Conservation (phyloP, 352 stramenopile species). For the Phytophthora citrophthora region DNA sequence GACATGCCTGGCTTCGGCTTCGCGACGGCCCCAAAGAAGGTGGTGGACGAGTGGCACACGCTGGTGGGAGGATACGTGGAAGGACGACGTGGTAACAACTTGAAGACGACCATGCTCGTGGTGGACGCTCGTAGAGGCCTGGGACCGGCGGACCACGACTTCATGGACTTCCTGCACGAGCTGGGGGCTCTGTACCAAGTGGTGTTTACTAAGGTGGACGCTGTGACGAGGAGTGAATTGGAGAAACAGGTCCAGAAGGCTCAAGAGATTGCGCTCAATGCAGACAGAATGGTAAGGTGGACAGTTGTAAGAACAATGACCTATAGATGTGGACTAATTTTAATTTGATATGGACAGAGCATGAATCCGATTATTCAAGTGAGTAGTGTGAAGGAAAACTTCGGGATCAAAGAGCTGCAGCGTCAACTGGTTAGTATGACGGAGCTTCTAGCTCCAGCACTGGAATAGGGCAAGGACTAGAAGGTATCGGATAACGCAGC, state of each 20-base stretch:
- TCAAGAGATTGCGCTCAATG: constrained; percentile 46
- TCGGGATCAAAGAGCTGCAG: constrained; percentile 80
- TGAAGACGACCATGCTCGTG: constrained; percentile 79
- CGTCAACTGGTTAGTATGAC: constrained; percentile 75
- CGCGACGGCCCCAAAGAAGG: constrained; percentile 72
- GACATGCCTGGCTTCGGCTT: constrained; percentile 91
- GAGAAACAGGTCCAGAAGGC: constrained; percentile 61
- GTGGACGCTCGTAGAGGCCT: constrained; percentile 85
- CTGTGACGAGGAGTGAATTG: constrained; percentile 51
- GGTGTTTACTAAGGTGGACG: constrained; percentile 92
- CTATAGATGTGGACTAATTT: not conserved
- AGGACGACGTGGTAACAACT: constrained; percentile 65
- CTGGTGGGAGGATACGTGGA: constrained; percentile 85
- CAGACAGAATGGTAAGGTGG: constrained; percentile 58
- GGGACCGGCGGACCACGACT: constrained; percentile 79
- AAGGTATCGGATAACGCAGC: constrained; percentile 1
- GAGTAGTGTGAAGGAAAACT: constrained; percentile 76
- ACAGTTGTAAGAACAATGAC: constrained; percentile 2
- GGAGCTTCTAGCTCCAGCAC: constrained; percentile 39
- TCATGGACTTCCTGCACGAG: constrained; percentile 88
- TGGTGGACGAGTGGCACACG: constrained; percentile 78
- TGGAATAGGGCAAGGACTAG: not conserved
- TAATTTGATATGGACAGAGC: constrained; percentile 43
- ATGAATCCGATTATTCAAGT: constrained; percentile 88
- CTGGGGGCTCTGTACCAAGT: constrained; percentile 88